Evolutionary conservation across 306 rosid genomes (phyloP).

Genomic region (Acacia confusa): DNA sequence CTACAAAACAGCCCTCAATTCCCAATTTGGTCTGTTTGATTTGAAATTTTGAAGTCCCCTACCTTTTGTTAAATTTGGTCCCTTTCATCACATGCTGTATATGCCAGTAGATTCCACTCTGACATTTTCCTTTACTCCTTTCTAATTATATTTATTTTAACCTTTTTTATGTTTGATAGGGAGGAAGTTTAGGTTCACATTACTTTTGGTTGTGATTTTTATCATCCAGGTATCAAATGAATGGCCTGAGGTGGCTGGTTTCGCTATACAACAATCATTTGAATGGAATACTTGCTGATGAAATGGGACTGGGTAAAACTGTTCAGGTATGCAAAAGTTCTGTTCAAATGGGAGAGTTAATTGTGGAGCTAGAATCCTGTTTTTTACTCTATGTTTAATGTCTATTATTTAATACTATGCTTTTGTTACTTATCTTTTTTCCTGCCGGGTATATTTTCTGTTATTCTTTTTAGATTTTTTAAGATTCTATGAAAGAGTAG

Average conservation of each 20-base stretch:
- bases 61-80: neutral
- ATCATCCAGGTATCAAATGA: conserved; percentile 90
- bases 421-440: neutral
- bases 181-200: conserved; percentile 26
- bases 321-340: conserved; percentile 70
- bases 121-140: neutral
- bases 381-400: neutral
- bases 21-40: neutral
- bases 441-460: conserved; percentile 9
- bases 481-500: conserved; percentile 7
- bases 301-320: conserved; percentile 99
- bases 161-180: conserved; percentile 18
- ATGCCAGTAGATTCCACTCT: neutral
- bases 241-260: conserved; percentile 97
- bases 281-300: conserved; percentile 99
- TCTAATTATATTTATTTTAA: neutral
- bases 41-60: neutral
- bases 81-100: neutral
- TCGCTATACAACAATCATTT: conserved; percentile 93
- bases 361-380: neutral
- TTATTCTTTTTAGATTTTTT: neutral
- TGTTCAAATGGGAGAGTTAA: conserved; percentile 1
- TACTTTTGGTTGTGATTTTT: conserved; percentile 38
- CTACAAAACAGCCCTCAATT: neutral
- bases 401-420: neutral